Percentiles rank a stretch among this genome's conserved stretches.
Evolutionary conservation across 2,329 filamentous ascomycete genomes (phyloP).

Genomic region (Orbilia brochopaga): DNA sequence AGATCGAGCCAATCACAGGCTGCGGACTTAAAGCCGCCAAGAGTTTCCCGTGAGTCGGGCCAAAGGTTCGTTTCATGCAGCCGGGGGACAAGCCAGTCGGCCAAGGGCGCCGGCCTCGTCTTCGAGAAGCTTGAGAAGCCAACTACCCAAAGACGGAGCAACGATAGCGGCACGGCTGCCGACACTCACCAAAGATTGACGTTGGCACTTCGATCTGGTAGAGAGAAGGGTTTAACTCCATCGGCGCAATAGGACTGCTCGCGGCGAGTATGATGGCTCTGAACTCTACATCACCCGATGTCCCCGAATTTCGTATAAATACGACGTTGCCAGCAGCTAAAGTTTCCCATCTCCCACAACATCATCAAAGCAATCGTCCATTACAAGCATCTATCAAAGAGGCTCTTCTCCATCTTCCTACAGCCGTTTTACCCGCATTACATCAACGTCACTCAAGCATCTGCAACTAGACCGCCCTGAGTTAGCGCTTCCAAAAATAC

Average conservation of each 20-base stretch:
- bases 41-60: slow-evolving; percentile 10
- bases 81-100: slow-evolving; percentile 1
- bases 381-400: neutral
- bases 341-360: neutral
- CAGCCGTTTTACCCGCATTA: no score
- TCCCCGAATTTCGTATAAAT: slow-evolving; percentile 6
- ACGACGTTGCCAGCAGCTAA: neutral
- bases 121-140: no score
- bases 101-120: no score
- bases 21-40: slow-evolving; percentile 39
- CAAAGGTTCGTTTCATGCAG: slow-evolving; percentile 1
- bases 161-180: no score
- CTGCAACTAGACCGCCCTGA: neutral
- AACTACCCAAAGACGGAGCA: no score
- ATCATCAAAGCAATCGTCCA: slow-evolving; percentile 2
- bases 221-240: slow-evolving; percentile 6
- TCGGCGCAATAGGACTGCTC: neutral
- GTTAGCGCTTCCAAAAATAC: neutral
- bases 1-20: slow-evolving; percentile 27
- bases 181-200: no score
- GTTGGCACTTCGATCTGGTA: no score
- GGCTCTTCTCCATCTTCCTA: neutral
- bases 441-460: neutral
- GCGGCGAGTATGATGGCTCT: neutral
- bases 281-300: neutral